phyloP scores from a whole-genome alignment of 1,284 basidiomycete genomes.

The Volvariella surrecta region DNA sequence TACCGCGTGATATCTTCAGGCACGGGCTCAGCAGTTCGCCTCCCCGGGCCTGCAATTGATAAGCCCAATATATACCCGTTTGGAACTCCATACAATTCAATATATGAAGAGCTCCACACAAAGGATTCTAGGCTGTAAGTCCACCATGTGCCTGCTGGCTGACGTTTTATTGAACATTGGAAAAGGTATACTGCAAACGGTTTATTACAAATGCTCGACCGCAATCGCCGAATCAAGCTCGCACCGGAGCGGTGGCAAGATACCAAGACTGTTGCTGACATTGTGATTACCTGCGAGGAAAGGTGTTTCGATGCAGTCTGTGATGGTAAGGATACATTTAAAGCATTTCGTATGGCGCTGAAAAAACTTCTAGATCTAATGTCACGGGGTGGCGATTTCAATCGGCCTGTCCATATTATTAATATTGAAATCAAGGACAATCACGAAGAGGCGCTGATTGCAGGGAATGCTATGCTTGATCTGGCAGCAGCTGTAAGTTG shows the following conservation, averaged over 20 bases:
- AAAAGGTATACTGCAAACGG: slow-evolving; percentile 91
- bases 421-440: slow-evolving; percentile 99
- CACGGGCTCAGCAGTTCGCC: slow-evolving; percentile 93
- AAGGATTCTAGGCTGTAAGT: slow-evolving; percentile 85
- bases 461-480: slow-evolving; percentile 92
- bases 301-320: slow-evolving; percentile 98
- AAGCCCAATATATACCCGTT: slow-evolving; percentile 97
- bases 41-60: slow-evolving; percentile 95
- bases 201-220: slow-evolving; percentile 94
- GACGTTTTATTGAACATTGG: neutral
- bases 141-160: neutral
- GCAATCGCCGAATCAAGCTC: slow-evolving; percentile 86
- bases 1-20: slow-evolving; percentile 91
- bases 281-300: slow-evolving; percentile 99
- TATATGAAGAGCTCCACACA: slow-evolving; percentile 85
- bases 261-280: slow-evolving; percentile 76
- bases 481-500: slow-evolving; percentile 78
- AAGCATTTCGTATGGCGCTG: neutral
- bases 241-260: slow-evolving; percentile 99
- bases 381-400: slow-evolving; percentile 83
- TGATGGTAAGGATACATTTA: slow-evolving; percentile 65
- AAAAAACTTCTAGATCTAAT: slow-evolving; percentile 64
- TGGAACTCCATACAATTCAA: slow-evolving; percentile 96
- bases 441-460: slow-evolving; percentile 95
- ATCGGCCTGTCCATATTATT: slow-evolving; percentile 91